Conservation (phyloP, 2,329 filamentous ascomycete species). For the Whalleya microplaca region DNA sequence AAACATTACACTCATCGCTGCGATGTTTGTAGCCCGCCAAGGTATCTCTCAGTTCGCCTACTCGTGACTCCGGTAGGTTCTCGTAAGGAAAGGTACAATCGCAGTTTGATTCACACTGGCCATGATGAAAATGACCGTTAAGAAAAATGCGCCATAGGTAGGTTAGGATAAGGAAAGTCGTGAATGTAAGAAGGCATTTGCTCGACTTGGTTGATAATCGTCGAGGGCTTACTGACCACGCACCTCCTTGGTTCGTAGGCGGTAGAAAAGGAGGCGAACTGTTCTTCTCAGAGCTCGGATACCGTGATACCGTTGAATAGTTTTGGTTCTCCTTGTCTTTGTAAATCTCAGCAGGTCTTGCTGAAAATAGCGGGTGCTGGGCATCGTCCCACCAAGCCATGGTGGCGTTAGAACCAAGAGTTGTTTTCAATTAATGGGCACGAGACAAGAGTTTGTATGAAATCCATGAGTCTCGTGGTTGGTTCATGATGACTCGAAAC, state of each 20-base stretch:
- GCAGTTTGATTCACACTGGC: background rate
- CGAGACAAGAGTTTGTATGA: background rate
- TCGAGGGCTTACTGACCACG: constrained; percentile 1
- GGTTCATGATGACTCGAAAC: background rate
- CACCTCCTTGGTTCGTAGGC: background rate
- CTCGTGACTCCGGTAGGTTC: constrained; percentile 7
- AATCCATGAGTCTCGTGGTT: too few relatives aligned
- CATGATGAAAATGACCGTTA: background rate
- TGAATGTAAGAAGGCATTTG: constrained; percentile 4
- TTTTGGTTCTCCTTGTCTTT: constrained; percentile 11
- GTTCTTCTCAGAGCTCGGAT: background rate
- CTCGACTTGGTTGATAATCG: constrained; percentile 2
- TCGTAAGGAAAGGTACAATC: constrained; percentile 1
- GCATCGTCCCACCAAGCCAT: constrained; percentile 5
- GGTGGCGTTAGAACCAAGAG: background rate
- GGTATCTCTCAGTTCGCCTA: constrained; percentile 37
- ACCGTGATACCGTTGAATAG: constrained; percentile 1
- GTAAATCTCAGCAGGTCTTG: constrained; percentile 1
- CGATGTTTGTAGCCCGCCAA: constrained; percentile 48
- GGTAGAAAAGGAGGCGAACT: constrained; percentile 3
- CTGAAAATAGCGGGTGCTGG: background rate
- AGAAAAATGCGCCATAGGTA: constrained; percentile 3
- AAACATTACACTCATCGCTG: constrained; percentile 45
- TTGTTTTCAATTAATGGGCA: background rate
- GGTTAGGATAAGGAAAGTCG: background rate